Evolutionary conservation across 2,329 filamentous ascomycete genomes (phyloP), one percentile per base, ranked within the genome.

Genomic region (Claviceps pazoutovae): DNA sequence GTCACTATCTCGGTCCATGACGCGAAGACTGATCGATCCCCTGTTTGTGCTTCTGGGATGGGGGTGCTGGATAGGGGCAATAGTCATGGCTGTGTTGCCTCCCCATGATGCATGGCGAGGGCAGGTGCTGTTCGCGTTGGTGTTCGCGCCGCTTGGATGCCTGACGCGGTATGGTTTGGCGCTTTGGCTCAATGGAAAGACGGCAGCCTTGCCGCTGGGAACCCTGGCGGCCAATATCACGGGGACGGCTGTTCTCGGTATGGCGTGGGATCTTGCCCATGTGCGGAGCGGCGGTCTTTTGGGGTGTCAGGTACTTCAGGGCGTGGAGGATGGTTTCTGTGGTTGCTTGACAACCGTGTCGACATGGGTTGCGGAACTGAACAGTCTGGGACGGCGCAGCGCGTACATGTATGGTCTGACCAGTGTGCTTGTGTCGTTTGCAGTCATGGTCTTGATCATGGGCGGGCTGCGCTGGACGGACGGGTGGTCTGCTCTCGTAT

Each of bases 221-320:
- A 97, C 91, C 0, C 95, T 96, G 60, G 68, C 71, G 0, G 88
- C 85, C 30, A 97, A 97, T 61, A 72, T 94, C 4, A 64, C 84
- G 14, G 91, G 90, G 4, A 89, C 87, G 0, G 76, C 76, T 0
- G 66, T 95, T 16, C 66, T 94, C 48, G 89, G 80, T 14, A 82
- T 88, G 75, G 78, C 81, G 34, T 95, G 79, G 71, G 86, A 94
- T 61, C 69, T 95, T 49, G 86, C 88, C 56, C 88, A 88, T 60
- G 75, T 74, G 0, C 76, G 74, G 0, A 56, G 74, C 1, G 76
- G 77, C 1, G 76, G 78, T 4, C 63, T 77, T 1, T 60, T 82
- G 0, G 81, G 80, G 0, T 90, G 84, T 55, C 82, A 86, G 65
- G 76, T 86, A 1, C 64, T 87, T 48, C 79, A 83, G 59, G 81